Evolutionary conservation across 345 rosid genomes (phyloP).

Genomic region (Hirschfeldia incana): DNA sequence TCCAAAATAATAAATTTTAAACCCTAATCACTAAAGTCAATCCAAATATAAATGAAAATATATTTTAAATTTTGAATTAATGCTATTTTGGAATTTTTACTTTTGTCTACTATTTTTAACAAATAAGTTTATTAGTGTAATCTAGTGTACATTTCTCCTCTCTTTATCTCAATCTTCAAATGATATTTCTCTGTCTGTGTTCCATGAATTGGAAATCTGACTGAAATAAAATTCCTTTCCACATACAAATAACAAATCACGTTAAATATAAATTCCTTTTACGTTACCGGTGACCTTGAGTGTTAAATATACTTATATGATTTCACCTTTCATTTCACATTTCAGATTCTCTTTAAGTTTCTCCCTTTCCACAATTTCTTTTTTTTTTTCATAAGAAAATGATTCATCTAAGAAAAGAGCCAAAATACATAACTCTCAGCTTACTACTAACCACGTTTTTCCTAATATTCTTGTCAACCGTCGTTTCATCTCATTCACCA

Average conservation of each 20-base stretch:
- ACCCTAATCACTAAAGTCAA: neutral
- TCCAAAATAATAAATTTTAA: neutral
- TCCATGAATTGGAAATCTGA: neutral
- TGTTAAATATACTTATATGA: neutral
- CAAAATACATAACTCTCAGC: neutral
- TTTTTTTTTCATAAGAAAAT: neutral
- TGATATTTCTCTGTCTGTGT: neutral
- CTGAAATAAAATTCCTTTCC: neutral
- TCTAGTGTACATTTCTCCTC: neutral
- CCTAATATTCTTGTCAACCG: conserved; percentile 2
- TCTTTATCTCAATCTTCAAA: neutral
- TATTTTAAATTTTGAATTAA: neutral
- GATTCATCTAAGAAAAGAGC: neutral
- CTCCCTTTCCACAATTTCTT: neutral
- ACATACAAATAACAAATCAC: neutral
- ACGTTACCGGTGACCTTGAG: neutral
- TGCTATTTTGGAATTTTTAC: neutral
- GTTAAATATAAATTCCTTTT: neutral
- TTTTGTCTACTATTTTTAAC: neutral
- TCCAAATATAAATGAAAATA: neutral
- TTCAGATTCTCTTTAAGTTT: neutral
- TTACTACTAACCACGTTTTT: neutral
- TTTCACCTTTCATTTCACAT: conserved; percentile 5
- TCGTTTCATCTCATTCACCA: conserved; percentile 18
- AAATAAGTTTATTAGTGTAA: neutral